Evolutionary conservation across 176 grass and related monocot species (phyloP).

Genomic region (Alloteropsis semialata): DNA sequence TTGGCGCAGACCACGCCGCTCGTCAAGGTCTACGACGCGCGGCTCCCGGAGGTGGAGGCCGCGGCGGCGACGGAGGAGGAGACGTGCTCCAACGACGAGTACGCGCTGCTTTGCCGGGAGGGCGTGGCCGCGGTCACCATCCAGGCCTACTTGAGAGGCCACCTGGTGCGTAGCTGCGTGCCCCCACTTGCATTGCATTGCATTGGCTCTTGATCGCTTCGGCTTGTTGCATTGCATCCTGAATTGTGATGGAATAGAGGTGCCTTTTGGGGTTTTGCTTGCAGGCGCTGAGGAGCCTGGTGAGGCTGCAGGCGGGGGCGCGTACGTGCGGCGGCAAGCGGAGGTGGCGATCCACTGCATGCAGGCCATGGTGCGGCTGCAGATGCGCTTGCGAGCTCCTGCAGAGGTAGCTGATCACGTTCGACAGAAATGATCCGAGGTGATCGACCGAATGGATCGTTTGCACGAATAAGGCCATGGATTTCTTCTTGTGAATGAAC

Average conservation of each 20-base stretch:
- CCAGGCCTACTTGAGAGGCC: conserved; percentile 71
- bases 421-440: not conserved
- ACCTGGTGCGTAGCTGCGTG: conserved; percentile 49
- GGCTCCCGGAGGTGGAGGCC: conserved; percentile 10
- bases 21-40: conserved; percentile 44
- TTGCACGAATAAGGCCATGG: not conserved
- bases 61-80: conserved; percentile 24
- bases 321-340: conserved; percentile 79
- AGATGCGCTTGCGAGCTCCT: conserved; percentile 62
- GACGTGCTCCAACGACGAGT: conserved; percentile 53
- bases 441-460: not conserved
- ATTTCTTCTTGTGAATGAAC: not conserved
- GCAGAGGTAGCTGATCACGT: conserved; percentile 1
- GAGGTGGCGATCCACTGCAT: conserved; percentile 82
- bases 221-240: not conserved
- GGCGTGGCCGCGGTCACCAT: conserved; percentile 82
- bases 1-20: conserved; percentile 24
- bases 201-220: not conserved
- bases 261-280: conserved; percentile 2
- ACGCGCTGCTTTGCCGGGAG: conserved; percentile 54
- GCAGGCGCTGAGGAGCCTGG: conserved; percentile 85
- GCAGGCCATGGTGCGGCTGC: conserved; percentile 83
- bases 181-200: no score
- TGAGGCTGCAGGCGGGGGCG: conserved; percentile 87
- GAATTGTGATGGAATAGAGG: no score